Evolutionary conservation across 345 rosid species (phyloP), one percentile per base, ranked within the genome.

Genomic region (Hypericum perforatum): DNA sequence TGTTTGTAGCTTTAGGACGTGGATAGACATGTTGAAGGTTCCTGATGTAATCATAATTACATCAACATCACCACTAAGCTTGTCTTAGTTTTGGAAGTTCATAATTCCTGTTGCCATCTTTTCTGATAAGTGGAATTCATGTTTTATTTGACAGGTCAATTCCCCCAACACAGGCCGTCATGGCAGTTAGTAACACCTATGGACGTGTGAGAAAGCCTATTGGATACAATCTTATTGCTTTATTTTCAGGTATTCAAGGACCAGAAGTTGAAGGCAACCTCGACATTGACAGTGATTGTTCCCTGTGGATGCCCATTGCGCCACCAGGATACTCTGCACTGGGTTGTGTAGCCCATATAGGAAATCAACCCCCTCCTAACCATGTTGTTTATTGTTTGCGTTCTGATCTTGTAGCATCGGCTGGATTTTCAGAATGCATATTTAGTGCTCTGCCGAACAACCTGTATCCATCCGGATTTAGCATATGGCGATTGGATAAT

Each of bases 231-330:
- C 74, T 85, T 47, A 68, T 92, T 69, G 85, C 89, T 60, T 70
- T 50, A 53, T 71, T 87, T 49, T 82, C 95, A 70, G 71, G 60
- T 60, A 65, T 77, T 67, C 85, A 70, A 68, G 85, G 78, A 67
- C 66, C 57, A 50, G 76, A 53, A 47, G 66, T 55, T 48, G 78
- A 70, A 66, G 64, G 50, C 39, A 62, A 57, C 64, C 57, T 74
- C 54, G 72, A 48, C 65, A 54, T 60, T 52, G 80, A 62, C 59
- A 61, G 38, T 49, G 90, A 76, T 38, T 92, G 98, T 74, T 88
- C 89, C 64, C 82, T 92, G 56, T 92, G 98, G 98, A 64, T 85
- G 85, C 98, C 98, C 45, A 69, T 92, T 68, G 86, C 98, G 5
- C 98, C 98, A 45, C 74, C 76, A 37, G 98, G 98, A 14, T 92